Conservation (phyloP, 2,329 filamentous ascomycete genomes). For the Botrytis cinerea region DNA sequence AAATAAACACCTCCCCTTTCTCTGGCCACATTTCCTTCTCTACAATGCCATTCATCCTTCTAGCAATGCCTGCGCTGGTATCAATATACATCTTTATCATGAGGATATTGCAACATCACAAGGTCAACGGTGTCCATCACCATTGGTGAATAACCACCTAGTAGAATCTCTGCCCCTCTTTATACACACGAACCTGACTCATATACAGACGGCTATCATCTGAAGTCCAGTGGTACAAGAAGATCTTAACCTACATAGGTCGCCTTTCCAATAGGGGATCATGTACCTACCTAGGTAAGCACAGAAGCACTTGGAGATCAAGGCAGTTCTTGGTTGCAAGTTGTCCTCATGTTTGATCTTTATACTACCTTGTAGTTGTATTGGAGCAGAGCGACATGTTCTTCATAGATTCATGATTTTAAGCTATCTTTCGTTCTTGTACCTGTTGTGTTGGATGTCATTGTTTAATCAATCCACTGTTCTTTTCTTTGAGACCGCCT, state of each 20-base stretch:
- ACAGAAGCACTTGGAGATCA: neutral
- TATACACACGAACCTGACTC: neutral
- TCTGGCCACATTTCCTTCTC: neutral
- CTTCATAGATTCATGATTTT: neutral
- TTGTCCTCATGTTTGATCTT: neutral
- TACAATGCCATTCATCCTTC: neutral
- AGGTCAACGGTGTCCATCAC: neutral
- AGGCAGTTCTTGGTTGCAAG: neutral
- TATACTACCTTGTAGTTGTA: neutral
- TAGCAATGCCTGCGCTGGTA: neutral
- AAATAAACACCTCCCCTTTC: neutral
- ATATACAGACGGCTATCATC: neutral
- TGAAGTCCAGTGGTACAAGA: neutral
- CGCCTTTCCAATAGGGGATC: too few relatives aligned
- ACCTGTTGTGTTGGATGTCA: neutral
- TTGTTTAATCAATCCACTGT: neutral
- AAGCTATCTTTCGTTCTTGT: neutral
- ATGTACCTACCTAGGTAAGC: neutral
- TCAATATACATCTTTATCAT: neutral
- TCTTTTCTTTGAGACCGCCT: neutral
- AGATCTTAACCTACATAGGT: neutral
- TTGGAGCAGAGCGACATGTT: neutral
- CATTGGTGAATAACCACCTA: neutral
- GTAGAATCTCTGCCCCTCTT: neutral
- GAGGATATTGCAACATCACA: neutral